Percentiles rank a stretch among this genome's conserved stretches.
Evolutionary conservation across 257 asterid genomes (phyloP).

Genomic region (Penstemon davidsonii): DNA sequence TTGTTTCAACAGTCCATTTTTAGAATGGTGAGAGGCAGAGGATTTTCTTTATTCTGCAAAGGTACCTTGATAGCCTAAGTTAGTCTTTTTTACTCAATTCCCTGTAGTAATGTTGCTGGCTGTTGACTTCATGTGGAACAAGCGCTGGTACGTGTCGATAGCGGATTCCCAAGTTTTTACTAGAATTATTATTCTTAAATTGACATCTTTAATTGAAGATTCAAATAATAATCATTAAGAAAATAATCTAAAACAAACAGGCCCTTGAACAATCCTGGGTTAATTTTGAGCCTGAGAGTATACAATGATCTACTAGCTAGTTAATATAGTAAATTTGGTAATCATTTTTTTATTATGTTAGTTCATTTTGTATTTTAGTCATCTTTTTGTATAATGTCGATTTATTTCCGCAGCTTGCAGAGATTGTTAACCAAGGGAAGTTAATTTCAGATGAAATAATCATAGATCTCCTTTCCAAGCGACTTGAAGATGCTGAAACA

Average conservation of each 20-base stretch:
- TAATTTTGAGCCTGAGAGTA: too few relatives aligned
- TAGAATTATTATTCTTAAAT: too few relatives aligned
- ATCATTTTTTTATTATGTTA: neutral
- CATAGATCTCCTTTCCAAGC: conserved; percentile 76
- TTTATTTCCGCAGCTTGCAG: conserved; percentile 65
- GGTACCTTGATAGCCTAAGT: too few relatives aligned
- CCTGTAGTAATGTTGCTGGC: too few relatives aligned
- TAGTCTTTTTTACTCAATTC: too few relatives aligned
- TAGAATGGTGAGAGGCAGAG: too few relatives aligned
- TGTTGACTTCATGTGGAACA: too few relatives aligned
- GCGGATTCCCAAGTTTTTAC: neutral
- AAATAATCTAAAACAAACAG: neutral
- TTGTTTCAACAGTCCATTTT: too few relatives aligned
- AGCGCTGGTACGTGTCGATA: too few relatives aligned
- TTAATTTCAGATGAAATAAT: conserved; percentile 87
- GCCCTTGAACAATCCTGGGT: too few relatives aligned
- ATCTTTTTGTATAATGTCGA: conserved; percentile 23
- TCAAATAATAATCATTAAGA: too few relatives aligned
- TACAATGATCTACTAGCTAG: neutral
- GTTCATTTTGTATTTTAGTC: conserved; percentile 7
- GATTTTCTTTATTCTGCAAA: too few relatives aligned
- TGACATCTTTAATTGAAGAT: neutral
- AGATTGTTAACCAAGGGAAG: conserved; percentile 83
- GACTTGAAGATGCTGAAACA: conserved; percentile 77
- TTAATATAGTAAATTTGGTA: neutral